Percentiles rank a stretch among this genome's conserved stretches.
These are phyloP conservation scores for Volvox africanus DNA, from an alignment of 139 green algal species.

Conservation along the genomic window DNA sequence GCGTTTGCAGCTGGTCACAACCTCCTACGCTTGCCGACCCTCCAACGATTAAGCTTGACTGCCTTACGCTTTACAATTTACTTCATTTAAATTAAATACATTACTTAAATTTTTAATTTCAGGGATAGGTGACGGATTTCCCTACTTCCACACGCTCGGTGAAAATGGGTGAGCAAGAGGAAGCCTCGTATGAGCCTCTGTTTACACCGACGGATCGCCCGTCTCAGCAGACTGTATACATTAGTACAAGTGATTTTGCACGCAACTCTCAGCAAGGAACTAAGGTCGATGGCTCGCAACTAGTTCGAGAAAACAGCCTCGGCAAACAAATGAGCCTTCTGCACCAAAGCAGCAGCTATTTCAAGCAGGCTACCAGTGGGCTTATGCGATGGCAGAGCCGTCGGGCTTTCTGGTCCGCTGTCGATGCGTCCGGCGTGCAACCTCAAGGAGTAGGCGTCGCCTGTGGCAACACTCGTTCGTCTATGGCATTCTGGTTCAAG, in stretches of 20 bases:
- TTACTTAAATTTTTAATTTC: no score
- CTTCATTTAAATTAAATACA: no score
- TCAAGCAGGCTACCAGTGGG: constrained; percentile 1
- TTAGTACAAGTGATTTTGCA: no score
- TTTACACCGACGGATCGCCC: neutral
- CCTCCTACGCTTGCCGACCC: constrained; percentile 9
- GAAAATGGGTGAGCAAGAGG: neutral
- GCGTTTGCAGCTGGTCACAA: neutral
- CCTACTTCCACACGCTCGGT: no score
- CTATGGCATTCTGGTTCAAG: neutral
- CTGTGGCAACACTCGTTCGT: neutral
- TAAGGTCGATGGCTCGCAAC: neutral
- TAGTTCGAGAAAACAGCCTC: neutral
- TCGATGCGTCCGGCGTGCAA: neutral
- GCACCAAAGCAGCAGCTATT: constrained; percentile 6
- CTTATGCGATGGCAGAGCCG: constrained; percentile 26
- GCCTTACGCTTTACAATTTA: no score
- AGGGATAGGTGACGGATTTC: no score
- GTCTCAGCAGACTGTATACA: neutral
- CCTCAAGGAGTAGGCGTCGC: neutral
- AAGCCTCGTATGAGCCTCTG: neutral
- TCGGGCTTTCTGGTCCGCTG: neutral
- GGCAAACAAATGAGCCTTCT: neutral
- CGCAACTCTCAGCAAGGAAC: neutral
- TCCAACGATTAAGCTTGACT: neutral